Evolutionary conservation across 208 protist genomes (phyloP).

Genomic region (Acanthamoeba royreba): DNA sequence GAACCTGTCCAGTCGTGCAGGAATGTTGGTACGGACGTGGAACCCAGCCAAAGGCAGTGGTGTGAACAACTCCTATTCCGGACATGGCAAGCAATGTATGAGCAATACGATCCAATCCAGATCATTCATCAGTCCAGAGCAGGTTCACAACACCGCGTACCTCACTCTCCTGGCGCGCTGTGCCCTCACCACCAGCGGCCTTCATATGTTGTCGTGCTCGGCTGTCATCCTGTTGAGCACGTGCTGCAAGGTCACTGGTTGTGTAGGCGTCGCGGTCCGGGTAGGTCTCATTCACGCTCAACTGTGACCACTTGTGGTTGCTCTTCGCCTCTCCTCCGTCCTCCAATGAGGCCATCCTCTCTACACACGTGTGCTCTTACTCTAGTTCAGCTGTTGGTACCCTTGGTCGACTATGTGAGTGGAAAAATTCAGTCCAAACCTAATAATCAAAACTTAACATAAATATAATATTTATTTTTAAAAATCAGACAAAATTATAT

Average conservation of each 20-base stretch:
- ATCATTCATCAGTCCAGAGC: too few species aligned
- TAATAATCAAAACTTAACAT: too few species aligned
- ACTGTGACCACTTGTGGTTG: background rate
- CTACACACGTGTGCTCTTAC: too few species aligned
- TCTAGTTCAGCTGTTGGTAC: too few species aligned
- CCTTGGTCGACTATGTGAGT: too few species aligned
- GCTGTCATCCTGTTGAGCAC: too few species aligned
- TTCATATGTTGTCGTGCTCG: background rate
- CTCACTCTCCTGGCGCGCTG: background rate
- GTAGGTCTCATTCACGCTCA: background rate
- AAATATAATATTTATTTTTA: too few species aligned
- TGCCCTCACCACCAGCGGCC: background rate
- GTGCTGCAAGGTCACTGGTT: too few species aligned
- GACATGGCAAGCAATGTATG: background rate
- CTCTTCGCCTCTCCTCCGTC: too few species aligned
- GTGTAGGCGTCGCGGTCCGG: background rate
- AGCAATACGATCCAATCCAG: background rate
- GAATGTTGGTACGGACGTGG: slow-evolving; percentile 8
- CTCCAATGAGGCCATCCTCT: too few species aligned
- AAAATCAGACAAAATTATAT: too few species aligned
- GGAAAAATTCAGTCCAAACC: too few species aligned
- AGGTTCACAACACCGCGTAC: background rate
- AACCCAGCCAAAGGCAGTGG: background rate
- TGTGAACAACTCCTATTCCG: background rate
- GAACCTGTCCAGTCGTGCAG: background rate